Evolutionary conservation across 2,329 filamentous ascomycete genomes (phyloP), one percentile per base, ranked within the genome.

Genomic region (Penicillium italicum): DNA sequence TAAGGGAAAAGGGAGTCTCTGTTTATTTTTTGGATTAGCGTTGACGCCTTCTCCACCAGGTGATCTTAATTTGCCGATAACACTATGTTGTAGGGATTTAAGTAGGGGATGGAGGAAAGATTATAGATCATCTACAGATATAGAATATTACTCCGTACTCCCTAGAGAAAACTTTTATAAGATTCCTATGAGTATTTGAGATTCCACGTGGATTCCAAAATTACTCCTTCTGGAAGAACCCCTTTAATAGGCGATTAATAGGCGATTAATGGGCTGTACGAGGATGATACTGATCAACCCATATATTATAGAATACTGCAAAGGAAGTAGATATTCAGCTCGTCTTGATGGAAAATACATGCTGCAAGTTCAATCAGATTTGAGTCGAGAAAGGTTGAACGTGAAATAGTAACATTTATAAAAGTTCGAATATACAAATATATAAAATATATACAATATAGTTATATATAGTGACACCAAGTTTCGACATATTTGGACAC

Each of bases 21-120:
- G 16, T 51, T 43, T 22, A n/a, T 24, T 55, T 55, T 51, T 11
- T 22, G 16, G 48, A 44, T 57, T 62, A 63, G 60, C 56, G 61
- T 62, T 61, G 31, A 53, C 53, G 57, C 48, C 56, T 52, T 50
- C 63, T 62, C 62, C 62, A 61, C 52, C 22, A 28, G 41, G 24
- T 34, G 47, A 50, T 55, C 38, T 55, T 45, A 64, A 63, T 64
- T 64, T 64, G 59, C 63, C 62, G 42, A 44, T 42, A 24, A 41
- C 12, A 8, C 16, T n/a, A 3, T 9, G 16, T 12, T n/a, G n/a
- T n/a, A n/a, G n/a, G n/a, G n/a, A 12, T 38, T 7, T n/a, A 42
- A 26, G 40, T 42, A 42, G 38, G 38, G 38, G 33, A 30, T n/a
- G 33, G 20, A 24, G 3, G 16, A 5, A n/a, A 24, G 24, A 41